phyloP scores from a whole-genome alignment of 2,329 filamentous ascomycete species.

The Blumeria graminis region DNA sequence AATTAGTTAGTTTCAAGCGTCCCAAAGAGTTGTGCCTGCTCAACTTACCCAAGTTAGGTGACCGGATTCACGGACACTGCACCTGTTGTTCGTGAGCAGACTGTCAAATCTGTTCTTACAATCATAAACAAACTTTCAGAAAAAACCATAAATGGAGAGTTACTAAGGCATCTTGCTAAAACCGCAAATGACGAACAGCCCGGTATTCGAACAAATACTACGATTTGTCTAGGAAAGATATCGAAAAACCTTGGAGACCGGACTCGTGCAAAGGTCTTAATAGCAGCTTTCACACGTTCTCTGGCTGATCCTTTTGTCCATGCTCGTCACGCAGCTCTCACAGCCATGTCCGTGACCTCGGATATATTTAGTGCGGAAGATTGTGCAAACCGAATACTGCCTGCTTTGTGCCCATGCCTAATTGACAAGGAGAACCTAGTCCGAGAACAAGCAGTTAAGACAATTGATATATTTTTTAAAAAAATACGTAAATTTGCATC shows the following conservation, averaged over 20 bases:
- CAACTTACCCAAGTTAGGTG: constrained; percentile 25
- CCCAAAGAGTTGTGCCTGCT: neutral
- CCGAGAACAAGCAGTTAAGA: constrained; percentile 76
- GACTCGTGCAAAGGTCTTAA: constrained; percentile 69
- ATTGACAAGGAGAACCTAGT: constrained; percentile 92
- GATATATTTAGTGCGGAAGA: constrained; percentile 83
- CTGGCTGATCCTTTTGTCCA: constrained; percentile 87
- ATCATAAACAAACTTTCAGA: constrained; percentile 80
- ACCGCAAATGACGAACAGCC: constrained; percentile 95
- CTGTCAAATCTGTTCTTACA: constrained; percentile 74
- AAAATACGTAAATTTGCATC: constrained; percentile 57
- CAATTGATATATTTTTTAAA: constrained; percentile 63
- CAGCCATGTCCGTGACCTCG: constrained; percentile 63
- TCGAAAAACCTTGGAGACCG: constrained; percentile 62
- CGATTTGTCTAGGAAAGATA: constrained; percentile 90
- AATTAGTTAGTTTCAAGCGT: constrained; percentile 36
- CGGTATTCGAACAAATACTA: constrained; percentile 92
- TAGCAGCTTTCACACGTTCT: constrained; percentile 75
- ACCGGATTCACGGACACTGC: constrained; percentile 84
- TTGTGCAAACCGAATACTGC: constrained; percentile 60
- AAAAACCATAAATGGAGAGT: constrained; percentile 75
- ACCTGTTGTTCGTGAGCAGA: constrained; percentile 83
- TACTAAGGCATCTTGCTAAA: constrained; percentile 75
- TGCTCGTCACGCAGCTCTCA: constrained; percentile 66
- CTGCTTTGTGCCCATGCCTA: constrained; percentile 58